phyloP scores from a whole-genome alignment of 257 asterid species.

The Gynochthodes officinalis region DNA sequence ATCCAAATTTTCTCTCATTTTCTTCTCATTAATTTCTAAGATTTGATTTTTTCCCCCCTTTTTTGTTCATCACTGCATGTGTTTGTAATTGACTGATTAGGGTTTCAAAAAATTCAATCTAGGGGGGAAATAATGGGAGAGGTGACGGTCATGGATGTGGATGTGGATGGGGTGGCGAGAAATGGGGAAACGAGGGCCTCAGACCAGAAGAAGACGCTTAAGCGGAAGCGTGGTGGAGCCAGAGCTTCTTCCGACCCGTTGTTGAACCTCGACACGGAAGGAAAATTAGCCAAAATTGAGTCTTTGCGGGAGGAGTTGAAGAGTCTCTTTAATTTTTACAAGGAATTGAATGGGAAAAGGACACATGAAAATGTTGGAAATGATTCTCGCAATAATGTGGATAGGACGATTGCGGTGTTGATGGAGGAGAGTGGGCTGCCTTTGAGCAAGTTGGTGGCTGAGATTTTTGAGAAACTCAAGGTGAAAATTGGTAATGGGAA shows the following conservation, averaged over 20 bases:
- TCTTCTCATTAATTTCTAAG: neutral
- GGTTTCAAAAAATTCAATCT: neutral
- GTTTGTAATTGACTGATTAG: neutral
- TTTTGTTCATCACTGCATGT: constrained; percentile 4
- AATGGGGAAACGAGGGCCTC: neutral
- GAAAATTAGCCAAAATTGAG: constrained; percentile 40
- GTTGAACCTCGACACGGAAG: constrained; percentile 30
- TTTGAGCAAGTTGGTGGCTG: constrained; percentile 63
- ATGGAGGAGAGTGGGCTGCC: constrained; percentile 83
- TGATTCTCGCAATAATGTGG: constrained; percentile 24
- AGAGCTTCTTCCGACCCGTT: constrained; percentile 5
- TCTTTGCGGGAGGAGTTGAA: constrained; percentile 49
- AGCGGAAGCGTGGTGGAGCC: constrained; percentile 33
- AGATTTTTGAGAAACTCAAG: constrained; percentile 50
- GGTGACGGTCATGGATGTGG: constrained; percentile 25
- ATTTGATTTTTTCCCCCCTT: neutral
- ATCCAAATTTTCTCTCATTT: neutral
- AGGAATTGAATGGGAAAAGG: constrained; percentile 29
- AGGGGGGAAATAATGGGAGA: constrained; percentile 24
- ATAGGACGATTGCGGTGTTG: constrained; percentile 53
- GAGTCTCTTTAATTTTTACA: constrained; percentile 43
- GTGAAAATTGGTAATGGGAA: constrained; percentile 30
- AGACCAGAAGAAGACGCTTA: constrained; percentile 26
- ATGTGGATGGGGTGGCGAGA: constrained; percentile 16
- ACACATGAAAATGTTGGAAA: constrained; percentile 35